These are phyloP conservation scores for Juncus effusus DNA, from an alignment of 176 grass and related monocot genomes.

Conservation along the genomic window DNA sequence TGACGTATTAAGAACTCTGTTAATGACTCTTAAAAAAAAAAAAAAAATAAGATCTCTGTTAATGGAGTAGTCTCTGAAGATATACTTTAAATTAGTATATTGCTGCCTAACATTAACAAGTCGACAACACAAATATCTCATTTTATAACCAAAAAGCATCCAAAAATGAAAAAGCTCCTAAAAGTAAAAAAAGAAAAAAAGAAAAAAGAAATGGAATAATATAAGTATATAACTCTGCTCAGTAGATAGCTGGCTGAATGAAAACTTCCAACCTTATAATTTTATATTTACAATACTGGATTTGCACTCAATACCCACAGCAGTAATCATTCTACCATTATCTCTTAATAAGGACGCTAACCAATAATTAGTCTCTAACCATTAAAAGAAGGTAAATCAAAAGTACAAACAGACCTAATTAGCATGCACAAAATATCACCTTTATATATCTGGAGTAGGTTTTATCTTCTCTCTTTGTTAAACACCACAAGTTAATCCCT, in stretches of 20 bases:
- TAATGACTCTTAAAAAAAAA: too few species aligned
- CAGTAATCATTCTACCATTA: background rate
- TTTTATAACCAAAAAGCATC: too few species aligned
- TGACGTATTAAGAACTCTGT: too few species aligned
- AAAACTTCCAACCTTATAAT: background rate
- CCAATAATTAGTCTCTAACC: slow-evolving; percentile 8
- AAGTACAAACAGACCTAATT: slow-evolving; percentile 13
- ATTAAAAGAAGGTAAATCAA: background rate
- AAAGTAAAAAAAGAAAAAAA: too few species aligned
- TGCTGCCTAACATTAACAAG: too few species aligned
- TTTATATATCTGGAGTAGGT: slow-evolving; percentile 10
- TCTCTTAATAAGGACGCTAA: slow-evolving; percentile 5
- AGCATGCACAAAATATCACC: slow-evolving; percentile 11
- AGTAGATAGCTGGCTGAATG: slow-evolving; percentile 11
- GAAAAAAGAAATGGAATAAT: background rate
- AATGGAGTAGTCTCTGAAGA: too few species aligned
- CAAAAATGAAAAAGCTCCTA: too few species aligned
- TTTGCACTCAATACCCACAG: slow-evolving; percentile 17
- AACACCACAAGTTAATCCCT: background rate
- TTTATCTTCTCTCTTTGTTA: background rate
- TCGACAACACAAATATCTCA: too few species aligned
- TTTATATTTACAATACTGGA: slow-evolving; percentile 1
- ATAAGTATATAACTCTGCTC: background rate
- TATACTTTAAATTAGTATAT: too few species aligned
- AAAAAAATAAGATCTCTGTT: too few species aligned